These are phyloP conservation scores for Saturnispora hagleri DNA, from an alignment of 805 yeast genomes.

Conservation along the genomic window DNA sequence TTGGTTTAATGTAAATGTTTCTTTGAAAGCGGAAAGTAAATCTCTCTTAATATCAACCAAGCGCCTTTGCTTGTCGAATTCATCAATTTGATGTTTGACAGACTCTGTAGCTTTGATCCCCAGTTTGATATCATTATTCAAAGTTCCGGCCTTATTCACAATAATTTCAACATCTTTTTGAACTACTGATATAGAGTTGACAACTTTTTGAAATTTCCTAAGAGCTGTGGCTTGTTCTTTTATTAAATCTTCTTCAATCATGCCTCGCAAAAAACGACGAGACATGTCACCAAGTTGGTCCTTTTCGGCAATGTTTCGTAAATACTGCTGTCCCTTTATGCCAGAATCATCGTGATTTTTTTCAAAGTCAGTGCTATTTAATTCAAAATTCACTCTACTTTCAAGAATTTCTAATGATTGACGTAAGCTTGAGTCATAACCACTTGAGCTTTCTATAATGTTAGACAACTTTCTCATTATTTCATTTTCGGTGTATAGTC, in stretches of 20 bases:
- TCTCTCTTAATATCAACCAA: slow-evolving; percentile 40
- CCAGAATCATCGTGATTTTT: slow-evolving; percentile 1
- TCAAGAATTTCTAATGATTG: slow-evolving; percentile 24
- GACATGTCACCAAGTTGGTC: slow-evolving; percentile 41
- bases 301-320: slow-evolving; percentile 25
- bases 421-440: slow-evolving; percentile 31
- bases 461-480: slow-evolving; percentile 7
- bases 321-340: slow-evolving; percentile 16
- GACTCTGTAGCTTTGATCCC: slow-evolving; percentile 19
- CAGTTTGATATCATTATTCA: slow-evolving; percentile 19
- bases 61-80: slow-evolving; percentile 26
- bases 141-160: slow-evolving; percentile 18
- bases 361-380: neutral
- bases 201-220: slow-evolving; percentile 36
- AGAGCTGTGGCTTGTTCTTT: slow-evolving; percentile 44
- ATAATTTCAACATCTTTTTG: slow-evolving; percentile 24
- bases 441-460: slow-evolving; percentile 17
- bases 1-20: slow-evolving; percentile 58
- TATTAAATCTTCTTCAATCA: slow-evolving; percentile 51
- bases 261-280: slow-evolving; percentile 51
- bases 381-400: slow-evolving; percentile 14
- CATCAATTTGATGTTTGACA: slow-evolving; percentile 15
- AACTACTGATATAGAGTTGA: slow-evolving; percentile 30
- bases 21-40: slow-evolving; percentile 44
- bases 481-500: slow-evolving; percentile 5